Conservation (phyloP, 177 flowering plant genomes). For the Viscum album region DNA sequence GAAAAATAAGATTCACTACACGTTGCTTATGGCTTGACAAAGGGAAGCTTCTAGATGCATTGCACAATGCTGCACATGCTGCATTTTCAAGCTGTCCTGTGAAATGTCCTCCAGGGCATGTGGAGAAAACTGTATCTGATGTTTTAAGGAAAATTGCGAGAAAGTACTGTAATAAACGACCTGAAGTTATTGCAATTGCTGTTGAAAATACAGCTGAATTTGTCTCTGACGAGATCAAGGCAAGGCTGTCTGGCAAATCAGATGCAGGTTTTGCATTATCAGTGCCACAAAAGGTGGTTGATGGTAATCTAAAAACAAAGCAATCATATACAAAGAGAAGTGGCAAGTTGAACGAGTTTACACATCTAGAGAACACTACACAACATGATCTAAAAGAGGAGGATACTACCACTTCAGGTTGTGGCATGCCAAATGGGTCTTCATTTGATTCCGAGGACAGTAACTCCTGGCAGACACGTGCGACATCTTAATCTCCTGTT, state of each 20-base stretch:
- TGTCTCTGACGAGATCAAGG: conserved; percentile 54
- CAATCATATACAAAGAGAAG: conserved; percentile 20
- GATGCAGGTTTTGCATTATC: conserved; percentile 30
- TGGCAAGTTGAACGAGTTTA: conserved; percentile 19
- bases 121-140: conserved; percentile 89
- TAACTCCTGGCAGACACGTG: conserved; percentile 35
- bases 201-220: conserved; percentile 65
- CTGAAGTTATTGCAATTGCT: conserved; percentile 86
- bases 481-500: conserved; percentile 21
- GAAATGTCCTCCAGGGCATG: conserved; percentile 68
- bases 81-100: conserved; percentile 83
- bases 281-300: conserved; percentile 29
- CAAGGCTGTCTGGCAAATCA: conserved; percentile 57
- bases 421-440: conserved; percentile 19
- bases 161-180: conserved; percentile 87
- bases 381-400: conserved; percentile 35
- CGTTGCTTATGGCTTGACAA: conserved; percentile 98
- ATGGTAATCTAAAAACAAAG: conserved; percentile 24
- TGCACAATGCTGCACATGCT: conserved; percentile 92
- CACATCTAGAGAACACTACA: conserved; percentile 11
- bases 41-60: conserved; percentile 89
- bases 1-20: conserved; percentile 85
- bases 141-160: conserved; percentile 79
- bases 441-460: conserved; percentile 21
- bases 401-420: conserved; percentile 21